Percentiles rank a stretch among this genome's conserved stretches.
These are phyloP conservation scores for Ilex paraguariensis DNA, from an alignment of 305 asterid genomes.

Conservation along the genomic window DNA sequence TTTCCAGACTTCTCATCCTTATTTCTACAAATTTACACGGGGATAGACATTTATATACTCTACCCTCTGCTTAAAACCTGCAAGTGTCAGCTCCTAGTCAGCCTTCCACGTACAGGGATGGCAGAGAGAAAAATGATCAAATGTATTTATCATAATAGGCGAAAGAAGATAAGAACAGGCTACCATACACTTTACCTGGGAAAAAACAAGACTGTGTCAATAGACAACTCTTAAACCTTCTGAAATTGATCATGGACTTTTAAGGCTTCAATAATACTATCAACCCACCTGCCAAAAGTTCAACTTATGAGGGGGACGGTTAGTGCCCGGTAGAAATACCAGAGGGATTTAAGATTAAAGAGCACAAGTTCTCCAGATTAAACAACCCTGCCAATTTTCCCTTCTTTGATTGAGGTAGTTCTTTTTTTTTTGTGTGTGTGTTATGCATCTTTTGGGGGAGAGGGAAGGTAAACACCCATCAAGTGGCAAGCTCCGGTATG, in stretches of 20 bases:
- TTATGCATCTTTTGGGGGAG: too few relatives aligned
- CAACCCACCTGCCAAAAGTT: constrained; percentile 53
- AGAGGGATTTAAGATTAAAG: neutral
- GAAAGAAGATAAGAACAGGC: neutral
- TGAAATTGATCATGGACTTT: constrained; percentile 39
- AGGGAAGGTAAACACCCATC: too few relatives aligned
- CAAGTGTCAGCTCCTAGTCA: neutral
- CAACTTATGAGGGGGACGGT: too few relatives aligned
- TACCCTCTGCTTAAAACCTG: neutral
- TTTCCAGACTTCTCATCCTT: neutral
- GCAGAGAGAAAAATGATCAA: neutral
- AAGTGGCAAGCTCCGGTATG: too few relatives aligned
- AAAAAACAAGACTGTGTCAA: neutral
- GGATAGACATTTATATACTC: neutral
- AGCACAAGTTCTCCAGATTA: neutral
- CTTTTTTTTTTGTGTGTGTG: too few relatives aligned
- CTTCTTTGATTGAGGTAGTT: too few relatives aligned
- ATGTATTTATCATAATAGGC: neutral
- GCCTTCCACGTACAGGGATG: neutral
- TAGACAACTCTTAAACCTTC: constrained; percentile 18
- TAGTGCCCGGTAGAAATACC: too few relatives aligned
- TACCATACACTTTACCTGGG: constrained; percentile 2
- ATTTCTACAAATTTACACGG: neutral
- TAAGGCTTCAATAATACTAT: constrained; percentile 56
- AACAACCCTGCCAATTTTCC: too few relatives aligned